These are phyloP conservation scores for Entelexis sorbosivorans DNA, from an alignment of 1,139 yeast genomes.

Conservation along the genomic window DNA sequence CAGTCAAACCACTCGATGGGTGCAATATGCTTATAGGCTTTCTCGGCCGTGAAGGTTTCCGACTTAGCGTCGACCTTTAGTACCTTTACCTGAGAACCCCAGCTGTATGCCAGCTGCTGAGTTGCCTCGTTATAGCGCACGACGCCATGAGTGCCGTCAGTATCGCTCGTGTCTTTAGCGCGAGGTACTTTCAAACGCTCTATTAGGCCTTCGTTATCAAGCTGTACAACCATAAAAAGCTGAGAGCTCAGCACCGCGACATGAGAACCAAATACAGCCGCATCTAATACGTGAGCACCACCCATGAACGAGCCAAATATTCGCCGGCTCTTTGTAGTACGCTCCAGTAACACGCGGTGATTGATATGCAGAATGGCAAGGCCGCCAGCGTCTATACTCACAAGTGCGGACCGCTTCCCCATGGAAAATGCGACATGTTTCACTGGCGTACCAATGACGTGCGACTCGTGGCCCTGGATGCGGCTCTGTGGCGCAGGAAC, in stretches of 20 bases:
- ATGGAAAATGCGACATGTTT: conserved; percentile 2
- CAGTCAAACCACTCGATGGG: conserved; percentile 48
- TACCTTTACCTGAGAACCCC: conserved; percentile 52
- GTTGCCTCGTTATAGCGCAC: not conserved
- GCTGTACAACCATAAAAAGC: conserved; percentile 7
- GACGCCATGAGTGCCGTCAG: not conserved
- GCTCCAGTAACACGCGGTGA: conserved; percentile 15
- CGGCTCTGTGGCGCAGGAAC: conserved; percentile 1
- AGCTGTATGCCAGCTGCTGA: conserved; percentile 48
- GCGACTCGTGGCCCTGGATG: conserved; percentile 10
- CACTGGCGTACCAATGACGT: conserved; percentile 11
- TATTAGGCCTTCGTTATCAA: not conserved
- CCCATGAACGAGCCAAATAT: conserved; percentile 16
- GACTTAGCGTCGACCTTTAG: conserved; percentile 33
- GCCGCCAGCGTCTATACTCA: conserved; percentile 20
- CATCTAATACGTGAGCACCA: conserved; percentile 1
- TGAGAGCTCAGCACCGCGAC: conserved; percentile 10
- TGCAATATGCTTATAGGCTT: conserved; percentile 40
- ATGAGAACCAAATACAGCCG: not conserved
- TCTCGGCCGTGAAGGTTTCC: conserved; percentile 34
- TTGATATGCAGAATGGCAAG: conserved; percentile 19
- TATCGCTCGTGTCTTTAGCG: conserved; percentile 3
- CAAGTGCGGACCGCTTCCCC: not conserved
- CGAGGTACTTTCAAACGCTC: conserved; percentile 14
- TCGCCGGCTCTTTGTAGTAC: conserved; percentile 11